Evolutionary conservation across 2,329 filamentous ascomycete genomes (phyloP).

Genomic region (Dactylellina cionopaga): DNA sequence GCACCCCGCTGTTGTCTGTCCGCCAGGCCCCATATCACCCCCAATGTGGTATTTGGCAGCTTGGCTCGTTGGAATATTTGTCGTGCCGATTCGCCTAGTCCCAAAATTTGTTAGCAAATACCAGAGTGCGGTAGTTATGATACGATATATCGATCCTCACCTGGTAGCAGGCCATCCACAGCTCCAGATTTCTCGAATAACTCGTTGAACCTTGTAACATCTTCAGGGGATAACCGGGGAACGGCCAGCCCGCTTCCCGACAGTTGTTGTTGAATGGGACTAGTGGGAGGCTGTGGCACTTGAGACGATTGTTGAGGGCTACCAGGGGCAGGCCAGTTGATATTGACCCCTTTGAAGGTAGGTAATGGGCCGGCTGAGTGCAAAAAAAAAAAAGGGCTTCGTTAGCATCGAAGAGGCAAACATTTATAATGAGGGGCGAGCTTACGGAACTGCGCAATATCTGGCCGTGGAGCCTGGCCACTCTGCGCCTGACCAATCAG

Average conservation of each 20-base stretch:
- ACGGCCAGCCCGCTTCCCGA: slow-evolving; percentile 78
- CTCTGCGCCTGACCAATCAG: slow-evolving; percentile 96
- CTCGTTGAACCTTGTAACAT: slow-evolving; percentile 86
- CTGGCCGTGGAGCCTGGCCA: slow-evolving; percentile 79
- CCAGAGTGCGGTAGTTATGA: not conserved
- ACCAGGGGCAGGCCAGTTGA: slow-evolving; percentile 59
- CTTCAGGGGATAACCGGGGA: slow-evolving; percentile 85
- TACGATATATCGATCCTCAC: slow-evolving; percentile 58
- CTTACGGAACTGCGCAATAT: slow-evolving; percentile 81
- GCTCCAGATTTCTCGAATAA: slow-evolving; percentile 90
- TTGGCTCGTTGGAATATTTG: slow-evolving; percentile 94
- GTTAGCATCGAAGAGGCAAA: not conserved
- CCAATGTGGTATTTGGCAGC: slow-evolving; percentile 86
- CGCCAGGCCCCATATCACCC: slow-evolving; percentile 94
- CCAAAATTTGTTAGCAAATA: slow-evolving; percentile 39
- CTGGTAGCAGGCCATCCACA: slow-evolving; percentile 78
- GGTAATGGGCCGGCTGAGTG: slow-evolving; percentile 79
- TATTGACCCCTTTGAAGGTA: slow-evolving; percentile 82
- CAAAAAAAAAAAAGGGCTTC: not conserved
- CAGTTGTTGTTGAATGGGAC: slow-evolving; percentile 60
- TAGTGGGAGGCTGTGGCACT: slow-evolving; percentile 65
- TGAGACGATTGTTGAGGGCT: slow-evolving; percentile 57
- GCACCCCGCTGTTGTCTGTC: slow-evolving; percentile 92
- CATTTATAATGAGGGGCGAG: slow-evolving; percentile 40
- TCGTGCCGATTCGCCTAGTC: slow-evolving; percentile 80